Base-by-base conservation (phyloP, 1,284 basidiomycete species). In the Testicularia cyperi region DNA sequence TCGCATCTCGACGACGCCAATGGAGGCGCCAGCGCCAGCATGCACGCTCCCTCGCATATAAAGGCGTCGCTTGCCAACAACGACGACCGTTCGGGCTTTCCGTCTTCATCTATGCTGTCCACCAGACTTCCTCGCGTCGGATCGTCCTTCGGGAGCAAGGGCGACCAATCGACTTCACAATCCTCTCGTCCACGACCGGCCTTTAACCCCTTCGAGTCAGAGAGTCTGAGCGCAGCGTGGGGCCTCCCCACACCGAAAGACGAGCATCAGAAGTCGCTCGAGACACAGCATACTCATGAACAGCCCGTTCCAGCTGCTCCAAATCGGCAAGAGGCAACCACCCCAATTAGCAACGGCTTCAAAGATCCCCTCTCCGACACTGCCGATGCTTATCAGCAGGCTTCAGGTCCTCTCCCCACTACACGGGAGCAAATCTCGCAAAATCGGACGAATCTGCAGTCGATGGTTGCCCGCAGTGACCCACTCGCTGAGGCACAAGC, bases 11-110 rank as follows among this genome's bases (percentile, higher is more conserved):
- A 48, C 15, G 38, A 53, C 14, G 48, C 48, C 27, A 63, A 63
- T n/a, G 60, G 60, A 27, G 60, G 53, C 6, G 60, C 53, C 1
- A 48, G 48, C 35, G 60, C 60, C 16, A 63, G 60, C 32, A 63
- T 63, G 53, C 60, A 63, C 35, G 60, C 60, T 29, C 60, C 58
- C 15, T 14, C 44, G 13, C 36, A 51, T 22, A 18, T 40, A 2
- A 46, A 40, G 23, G 29, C 40, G 19, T 26, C n/a, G 12, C 19
- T 22, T 18, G 8, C 41, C 7, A 30, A 27, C 3, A n/a, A 22
- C 4, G 21, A 40, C 29, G 48, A 58, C 20, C 20, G 39, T n/a
- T 54, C 49, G 4, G 49, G 49, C 20, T 60, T 60, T 10, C 56
- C n/a, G n/a, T n/a, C 56, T 21, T 53, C 56, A 3, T 30, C 40